Conservation (phyloP, 2,329 filamentous ascomycete genomes). For the Neonectria punicea region DNA sequence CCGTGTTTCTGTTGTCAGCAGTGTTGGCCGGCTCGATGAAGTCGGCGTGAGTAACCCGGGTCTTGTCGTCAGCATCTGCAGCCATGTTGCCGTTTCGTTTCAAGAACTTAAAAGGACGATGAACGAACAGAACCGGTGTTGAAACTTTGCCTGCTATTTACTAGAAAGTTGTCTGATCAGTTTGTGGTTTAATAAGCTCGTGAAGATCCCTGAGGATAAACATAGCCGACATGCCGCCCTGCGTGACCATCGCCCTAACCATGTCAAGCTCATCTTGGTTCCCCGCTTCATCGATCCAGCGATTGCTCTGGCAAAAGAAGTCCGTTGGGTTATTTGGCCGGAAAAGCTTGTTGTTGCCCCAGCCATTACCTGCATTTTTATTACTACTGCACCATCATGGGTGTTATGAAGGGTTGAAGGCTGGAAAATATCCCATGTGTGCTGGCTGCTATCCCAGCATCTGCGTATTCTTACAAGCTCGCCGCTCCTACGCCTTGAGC, state of each 20-base stretch:
- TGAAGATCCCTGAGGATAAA: slow-evolving; percentile 12
- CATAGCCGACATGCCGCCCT: slow-evolving; percentile 7
- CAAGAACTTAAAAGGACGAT: background rate
- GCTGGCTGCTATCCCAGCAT: no score
- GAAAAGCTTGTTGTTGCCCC: background rate
- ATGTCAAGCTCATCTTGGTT: background rate
- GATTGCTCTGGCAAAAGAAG: slow-evolving; percentile 9
- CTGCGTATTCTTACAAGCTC: no score
- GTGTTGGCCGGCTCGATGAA: background rate
- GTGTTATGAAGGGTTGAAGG: no score
- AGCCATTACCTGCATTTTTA: background rate
- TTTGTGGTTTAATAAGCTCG: background rate
- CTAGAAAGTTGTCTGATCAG: no score
- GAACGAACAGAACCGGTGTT: background rate
- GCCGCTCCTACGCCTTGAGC: no score
- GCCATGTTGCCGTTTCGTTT: slow-evolving; percentile 4
- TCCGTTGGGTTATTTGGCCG: background rate
- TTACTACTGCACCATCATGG: background rate
- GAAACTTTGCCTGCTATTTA: no score
- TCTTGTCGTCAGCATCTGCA: slow-evolving; percentile 10
- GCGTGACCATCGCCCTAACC: background rate
- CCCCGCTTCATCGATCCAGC: background rate
- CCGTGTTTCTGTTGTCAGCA: background rate
- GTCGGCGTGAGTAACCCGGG: slow-evolving; percentile 11
- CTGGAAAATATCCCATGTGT: no score